Conservation (phyloP, 176 grass and related monocot species). For the Tuctoria greenei region DNA sequence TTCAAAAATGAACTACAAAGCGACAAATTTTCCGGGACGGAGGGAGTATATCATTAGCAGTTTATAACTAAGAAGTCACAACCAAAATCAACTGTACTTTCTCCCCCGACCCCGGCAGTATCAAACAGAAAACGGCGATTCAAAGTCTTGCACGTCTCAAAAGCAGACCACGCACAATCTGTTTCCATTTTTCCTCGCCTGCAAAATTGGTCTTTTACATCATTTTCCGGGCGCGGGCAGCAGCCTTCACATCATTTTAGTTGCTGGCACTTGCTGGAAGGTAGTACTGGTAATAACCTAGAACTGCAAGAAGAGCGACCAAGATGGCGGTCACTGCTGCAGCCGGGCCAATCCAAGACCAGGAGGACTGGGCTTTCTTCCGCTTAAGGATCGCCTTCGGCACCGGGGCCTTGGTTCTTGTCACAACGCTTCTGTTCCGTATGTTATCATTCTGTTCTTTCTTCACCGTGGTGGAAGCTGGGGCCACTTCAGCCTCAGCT, state of each 20-base stretch:
- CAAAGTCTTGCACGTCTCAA: slow-evolving; percentile 4
- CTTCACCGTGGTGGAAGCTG: slow-evolving; percentile 39
- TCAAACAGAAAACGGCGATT: slow-evolving; percentile 21
- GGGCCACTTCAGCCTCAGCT: slow-evolving; percentile 25
- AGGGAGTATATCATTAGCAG: slow-evolving; percentile 37
- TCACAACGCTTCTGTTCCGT: slow-evolving; percentile 35
- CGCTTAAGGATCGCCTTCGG: slow-evolving; percentile 71
- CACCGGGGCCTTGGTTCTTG: slow-evolving; percentile 43
- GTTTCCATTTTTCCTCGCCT: slow-evolving; percentile 19
- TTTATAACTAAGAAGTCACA: slow-evolving; percentile 36
- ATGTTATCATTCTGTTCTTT: slow-evolving; percentile 60
- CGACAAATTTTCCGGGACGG: too few species aligned
- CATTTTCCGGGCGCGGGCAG: neutral
- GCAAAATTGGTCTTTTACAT: slow-evolving; percentile 53
- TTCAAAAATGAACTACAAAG: too few species aligned
- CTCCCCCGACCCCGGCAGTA: slow-evolving; percentile 15
- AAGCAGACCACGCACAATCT: slow-evolving; percentile 23
- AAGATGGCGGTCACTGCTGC: slow-evolving; percentile 25
- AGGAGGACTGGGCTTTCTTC: slow-evolving; percentile 59
- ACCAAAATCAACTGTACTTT: slow-evolving; percentile 47
- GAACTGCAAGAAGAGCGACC: slow-evolving; percentile 41
- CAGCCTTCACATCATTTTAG: slow-evolving; percentile 22
- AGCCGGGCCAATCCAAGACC: slow-evolving; percentile 53
- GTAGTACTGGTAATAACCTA: slow-evolving; percentile 74
- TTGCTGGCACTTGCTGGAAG: slow-evolving; percentile 42